A percentile compares a stretch with the other conserved stretches of the same genome.
phyloP scores from a whole-genome alignment of 805 yeast species.

The Starmerella vitae region DNA sequence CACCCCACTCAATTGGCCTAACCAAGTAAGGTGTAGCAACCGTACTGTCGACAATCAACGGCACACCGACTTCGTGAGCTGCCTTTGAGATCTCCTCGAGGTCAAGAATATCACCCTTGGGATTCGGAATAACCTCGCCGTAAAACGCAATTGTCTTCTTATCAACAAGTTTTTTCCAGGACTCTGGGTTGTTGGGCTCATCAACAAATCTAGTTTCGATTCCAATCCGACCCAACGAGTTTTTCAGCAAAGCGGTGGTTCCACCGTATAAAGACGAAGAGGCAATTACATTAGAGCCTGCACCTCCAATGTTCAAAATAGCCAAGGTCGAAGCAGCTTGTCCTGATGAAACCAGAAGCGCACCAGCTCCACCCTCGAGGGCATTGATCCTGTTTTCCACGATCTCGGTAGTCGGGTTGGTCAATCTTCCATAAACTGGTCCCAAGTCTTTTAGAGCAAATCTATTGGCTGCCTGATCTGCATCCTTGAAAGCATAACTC shows the following conservation, averaged over 20 bases:
- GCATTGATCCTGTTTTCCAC: slow-evolving; percentile 88
- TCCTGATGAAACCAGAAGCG: slow-evolving; percentile 84
- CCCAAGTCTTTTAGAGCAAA: slow-evolving; percentile 79
- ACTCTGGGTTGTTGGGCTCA: slow-evolving; percentile 56
- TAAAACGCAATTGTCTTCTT: slow-evolving; percentile 80
- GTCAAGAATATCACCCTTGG: slow-evolving; percentile 56
- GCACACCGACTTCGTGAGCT: slow-evolving; percentile 70
- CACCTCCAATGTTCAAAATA: slow-evolving; percentile 32
- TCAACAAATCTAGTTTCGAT: slow-evolving; percentile 73
- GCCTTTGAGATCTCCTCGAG: slow-evolving; percentile 47
- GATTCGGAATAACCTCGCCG: slow-evolving; percentile 71
- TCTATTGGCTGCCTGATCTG: slow-evolving; percentile 82
- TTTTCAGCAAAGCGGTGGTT: slow-evolving; percentile 89
- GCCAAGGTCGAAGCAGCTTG: slow-evolving; percentile 88
- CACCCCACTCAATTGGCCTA: slow-evolving; percentile 70
- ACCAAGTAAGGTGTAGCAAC: slow-evolving; percentile 89
- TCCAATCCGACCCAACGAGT: slow-evolving; percentile 78
- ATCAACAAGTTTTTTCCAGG: slow-evolving; percentile 61
- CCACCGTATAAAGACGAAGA: slow-evolving; percentile 89
- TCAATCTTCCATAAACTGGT: slow-evolving; percentile 74
- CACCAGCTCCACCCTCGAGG: slow-evolving; percentile 83
- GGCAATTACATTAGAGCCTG: slow-evolving; percentile 83
- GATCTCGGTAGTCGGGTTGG: slow-evolving; percentile 86
- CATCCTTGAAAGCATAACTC: slow-evolving; percentile 75
- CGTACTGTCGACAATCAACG: slow-evolving; percentile 64